A percentile compares a stretch with the other conserved stretches of the same genome.
phyloP scores from a whole-genome alignment of 495 filamentous ascomycete genomes.

The Aspergillus campestris region DNA sequence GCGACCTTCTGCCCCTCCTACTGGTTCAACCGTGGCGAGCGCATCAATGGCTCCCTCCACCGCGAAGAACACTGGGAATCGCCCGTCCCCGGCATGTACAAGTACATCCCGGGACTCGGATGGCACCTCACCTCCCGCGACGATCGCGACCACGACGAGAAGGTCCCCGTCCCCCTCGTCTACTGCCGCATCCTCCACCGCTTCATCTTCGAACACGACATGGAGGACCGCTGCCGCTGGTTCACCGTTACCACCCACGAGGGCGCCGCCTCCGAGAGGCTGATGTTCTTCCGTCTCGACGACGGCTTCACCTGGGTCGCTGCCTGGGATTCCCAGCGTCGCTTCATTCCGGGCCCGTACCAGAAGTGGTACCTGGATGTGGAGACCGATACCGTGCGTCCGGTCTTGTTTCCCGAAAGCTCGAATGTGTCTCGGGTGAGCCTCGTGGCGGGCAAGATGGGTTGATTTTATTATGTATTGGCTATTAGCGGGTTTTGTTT shows the following conservation, averaged over 20 bases:
- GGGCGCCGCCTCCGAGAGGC: conserved; percentile 25
- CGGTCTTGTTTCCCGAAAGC: conserved; percentile 30
- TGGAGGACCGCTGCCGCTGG: conserved; percentile 37
- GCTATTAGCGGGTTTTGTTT: neutral
- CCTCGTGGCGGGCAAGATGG: conserved; percentile 26
- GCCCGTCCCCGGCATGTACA: conserved; percentile 38
- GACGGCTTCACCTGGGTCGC: conserved; percentile 37
- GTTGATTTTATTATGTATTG: conserved; percentile 6
- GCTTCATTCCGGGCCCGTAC: conserved; percentile 39
- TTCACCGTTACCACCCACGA: conserved; percentile 27
- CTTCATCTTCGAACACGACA: conserved; percentile 37
- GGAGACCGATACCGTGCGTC: conserved; percentile 32
- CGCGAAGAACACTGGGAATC: conserved; percentile 39
- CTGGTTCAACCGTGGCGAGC: conserved; percentile 37
- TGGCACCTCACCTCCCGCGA: conserved; percentile 38
- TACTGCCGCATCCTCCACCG: conserved; percentile 42
- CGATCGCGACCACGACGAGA: conserved; percentile 29
- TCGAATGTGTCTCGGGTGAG: conserved; percentile 35
- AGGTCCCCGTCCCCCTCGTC: conserved; percentile 30
- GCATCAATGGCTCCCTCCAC: conserved; percentile 28
- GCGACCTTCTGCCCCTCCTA: conserved; percentile 34
- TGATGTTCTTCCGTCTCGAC: conserved; percentile 38
- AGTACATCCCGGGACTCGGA: conserved; percentile 34
- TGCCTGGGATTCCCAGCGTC: conserved; percentile 36
- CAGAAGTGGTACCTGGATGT: conserved; percentile 36